phyloP scores from a whole-genome alignment of 169 alveolate genomes.

The Plasmodium cynomolgi region DNA sequence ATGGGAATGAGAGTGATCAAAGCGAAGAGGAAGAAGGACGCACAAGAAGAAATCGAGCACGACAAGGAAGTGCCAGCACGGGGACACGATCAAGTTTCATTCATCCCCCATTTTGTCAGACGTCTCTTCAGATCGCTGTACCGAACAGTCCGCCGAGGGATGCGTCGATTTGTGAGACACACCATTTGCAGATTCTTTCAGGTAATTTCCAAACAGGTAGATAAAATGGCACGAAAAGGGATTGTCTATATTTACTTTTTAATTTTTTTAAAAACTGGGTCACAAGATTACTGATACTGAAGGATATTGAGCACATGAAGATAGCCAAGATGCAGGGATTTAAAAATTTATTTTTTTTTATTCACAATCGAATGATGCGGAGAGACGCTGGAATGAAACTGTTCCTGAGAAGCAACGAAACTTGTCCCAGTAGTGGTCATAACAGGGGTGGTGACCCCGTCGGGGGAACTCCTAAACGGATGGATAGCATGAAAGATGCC shows the following conservation, averaged over 20 bases:
- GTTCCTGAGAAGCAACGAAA: background rate
- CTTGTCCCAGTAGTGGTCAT: background rate
- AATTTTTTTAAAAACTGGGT: constrained; percentile 71
- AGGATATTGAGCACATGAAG: constrained; percentile 68
- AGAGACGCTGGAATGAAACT: background rate
- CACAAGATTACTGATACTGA: constrained; percentile 42
- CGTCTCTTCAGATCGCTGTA: background rate
- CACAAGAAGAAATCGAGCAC: background rate
- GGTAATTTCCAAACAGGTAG: background rate
- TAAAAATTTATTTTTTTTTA: constrained; percentile 63
- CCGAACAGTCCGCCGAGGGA: background rate
- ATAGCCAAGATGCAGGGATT: constrained; percentile 67
- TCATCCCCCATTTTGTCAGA: background rate
- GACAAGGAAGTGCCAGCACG: background rate
- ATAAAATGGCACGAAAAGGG: background rate
- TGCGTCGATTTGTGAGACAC: background rate
- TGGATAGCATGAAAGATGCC: background rate
- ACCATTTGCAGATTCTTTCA: background rate
- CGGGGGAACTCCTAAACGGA: background rate
- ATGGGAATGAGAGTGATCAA: background rate
- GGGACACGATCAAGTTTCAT: background rate
- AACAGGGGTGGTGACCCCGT: background rate
- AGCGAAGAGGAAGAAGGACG: background rate
- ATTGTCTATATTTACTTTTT: constrained; percentile 21
- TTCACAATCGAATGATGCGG: constrained; percentile 32